These are phyloP conservation scores for Nidularia pulvinata DNA, from an alignment of 768 basidiomycete species.

Conservation along the genomic window DNA sequence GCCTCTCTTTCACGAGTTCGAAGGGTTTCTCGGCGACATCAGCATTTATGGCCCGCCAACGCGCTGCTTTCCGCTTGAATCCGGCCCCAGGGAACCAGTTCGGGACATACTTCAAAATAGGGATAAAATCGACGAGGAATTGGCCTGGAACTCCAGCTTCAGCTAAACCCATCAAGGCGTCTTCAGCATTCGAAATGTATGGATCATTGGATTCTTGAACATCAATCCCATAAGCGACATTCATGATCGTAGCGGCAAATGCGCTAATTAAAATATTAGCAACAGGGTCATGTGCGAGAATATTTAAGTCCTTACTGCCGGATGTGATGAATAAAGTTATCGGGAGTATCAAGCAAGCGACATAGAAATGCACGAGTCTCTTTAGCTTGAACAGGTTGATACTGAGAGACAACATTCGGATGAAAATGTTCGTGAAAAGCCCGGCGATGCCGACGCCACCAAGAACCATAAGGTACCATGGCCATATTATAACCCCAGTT, in stretches of 20 bases:
- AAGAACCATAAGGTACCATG: constrained; percentile 17
- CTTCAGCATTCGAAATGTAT: constrained; percentile 29
- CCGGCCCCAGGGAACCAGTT: constrained; percentile 36
- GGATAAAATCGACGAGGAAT: constrained; percentile 20
- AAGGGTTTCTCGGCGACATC: constrained; percentile 23
- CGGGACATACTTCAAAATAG: constrained; percentile 28
- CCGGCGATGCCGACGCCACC: constrained; percentile 16
- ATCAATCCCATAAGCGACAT: constrained; percentile 26
- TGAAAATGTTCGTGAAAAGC: constrained; percentile 21
- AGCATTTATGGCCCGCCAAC: constrained; percentile 4
- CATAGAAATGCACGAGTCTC: constrained; percentile 24
- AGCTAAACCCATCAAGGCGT: constrained; percentile 17
- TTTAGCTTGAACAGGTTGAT: constrained; percentile 11
- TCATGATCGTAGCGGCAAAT: constrained; percentile 16
- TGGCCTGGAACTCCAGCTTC: constrained; percentile 19
- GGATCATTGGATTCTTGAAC: constrained; percentile 29
- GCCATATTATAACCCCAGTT: constrained; percentile 9
- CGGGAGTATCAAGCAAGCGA: constrained; percentile 20
- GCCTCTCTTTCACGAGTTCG: constrained; percentile 9
- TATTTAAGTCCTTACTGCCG: constrained; percentile 15
- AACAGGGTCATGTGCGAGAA: background rate
- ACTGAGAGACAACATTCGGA: constrained; percentile 5
- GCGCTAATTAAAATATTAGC: background rate
- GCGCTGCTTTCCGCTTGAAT: constrained; percentile 22
- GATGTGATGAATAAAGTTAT: constrained; percentile 16